Conservation (phyloP, 257 asterid genomes). For the Echium plantagineum region DNA sequence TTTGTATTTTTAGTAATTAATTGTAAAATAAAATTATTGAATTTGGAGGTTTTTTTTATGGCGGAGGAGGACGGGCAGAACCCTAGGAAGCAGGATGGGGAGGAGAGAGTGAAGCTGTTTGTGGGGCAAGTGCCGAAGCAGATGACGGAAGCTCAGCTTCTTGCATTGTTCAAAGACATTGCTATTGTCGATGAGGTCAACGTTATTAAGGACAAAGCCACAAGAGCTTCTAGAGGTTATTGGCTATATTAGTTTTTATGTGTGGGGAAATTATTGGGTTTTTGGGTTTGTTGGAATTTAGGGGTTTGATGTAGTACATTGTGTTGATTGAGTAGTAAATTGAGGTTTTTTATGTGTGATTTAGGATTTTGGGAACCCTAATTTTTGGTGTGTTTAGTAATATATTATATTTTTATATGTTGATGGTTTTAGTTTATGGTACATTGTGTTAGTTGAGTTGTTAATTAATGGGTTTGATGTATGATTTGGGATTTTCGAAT, state of each 20-base stretch:
- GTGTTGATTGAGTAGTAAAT: neutral
- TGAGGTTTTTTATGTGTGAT: slow-evolving; percentile 4
- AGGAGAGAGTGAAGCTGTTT: slow-evolving; percentile 88
- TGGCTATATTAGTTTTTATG: slow-evolving; percentile 10
- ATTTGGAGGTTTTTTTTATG: slow-evolving; percentile 4
- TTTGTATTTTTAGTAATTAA: too few relatives aligned
- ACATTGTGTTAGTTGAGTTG: too few relatives aligned
- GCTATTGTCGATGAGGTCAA: slow-evolving; percentile 82
- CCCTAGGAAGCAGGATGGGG: slow-evolving; percentile 24
- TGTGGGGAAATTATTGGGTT: neutral
- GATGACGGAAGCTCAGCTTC: slow-evolving; percentile 74
- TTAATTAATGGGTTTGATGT: too few relatives aligned
- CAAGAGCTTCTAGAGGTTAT: slow-evolving; percentile 92
- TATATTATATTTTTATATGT: too few relatives aligned
- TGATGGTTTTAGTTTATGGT: too few relatives aligned
- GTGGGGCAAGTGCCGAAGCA: slow-evolving; percentile 97
- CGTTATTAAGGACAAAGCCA: slow-evolving; percentile 74
- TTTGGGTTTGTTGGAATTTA: neutral
- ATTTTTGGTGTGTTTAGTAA: slow-evolving; percentile 13
- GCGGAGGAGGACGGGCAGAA: slow-evolving; percentile 21
- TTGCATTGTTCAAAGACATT: slow-evolving; percentile 50
- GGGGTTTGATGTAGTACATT: neutral
- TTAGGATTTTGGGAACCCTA: slow-evolving; percentile 32
- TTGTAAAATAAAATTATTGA: too few relatives aligned
- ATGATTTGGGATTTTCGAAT: too few relatives aligned